Base-by-base conservation (phyloP, 805 yeast species). In the Metschnikowia kunwiensis region DNA sequence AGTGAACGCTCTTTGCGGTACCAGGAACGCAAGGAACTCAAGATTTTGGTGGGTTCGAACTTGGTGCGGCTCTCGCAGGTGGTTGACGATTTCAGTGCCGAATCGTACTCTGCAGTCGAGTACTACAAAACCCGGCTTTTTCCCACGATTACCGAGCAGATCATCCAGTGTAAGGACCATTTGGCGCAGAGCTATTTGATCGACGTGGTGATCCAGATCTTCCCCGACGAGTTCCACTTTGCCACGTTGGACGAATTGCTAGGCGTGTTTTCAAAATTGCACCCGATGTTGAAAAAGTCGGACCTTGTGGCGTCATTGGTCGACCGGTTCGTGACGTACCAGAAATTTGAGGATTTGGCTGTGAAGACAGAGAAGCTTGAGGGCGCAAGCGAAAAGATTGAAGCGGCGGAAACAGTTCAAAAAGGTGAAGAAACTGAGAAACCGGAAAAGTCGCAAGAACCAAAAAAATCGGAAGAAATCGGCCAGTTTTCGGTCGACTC, bases 131-230 rank as follows among this genome's bases (percentile, higher is more conserved):
- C 62, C 11, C 67, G 74, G 19, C 78, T 91, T 14, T 69, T 93
- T 42, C 97, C 97, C 1, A 73, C 78, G 0, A 70, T 91, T 10
- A 70, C 91, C 23, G 96, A 89, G 50, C 98, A 93, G 59, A 82
- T 91, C 24, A 78, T 89, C 9, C 96, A 89, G 57, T 93, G 97
- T 57, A 75, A 85, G 42, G 98, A 93, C 56, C 80, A 79, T 19
- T 72, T 93, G 42, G 97, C 97, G 4, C 98, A 93, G 62, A 89
- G 83, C 54, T 93, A 93, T 55, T 63, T 93, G 39, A 69, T 89
- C 32, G 98, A 93, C 54, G 96, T 93, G 9, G 72, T 93, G 35
- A 82, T 89, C 37, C 97, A 91, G 57, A 94, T 89, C 1, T 93
- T 93, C 65, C 97, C 97, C 1, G 96, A 86, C 53, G 86, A 84